These are phyloP conservation scores for Lactarius indigo DNA, from an alignment of 768 basidiomycete species.

Conservation along the genomic window DNA sequence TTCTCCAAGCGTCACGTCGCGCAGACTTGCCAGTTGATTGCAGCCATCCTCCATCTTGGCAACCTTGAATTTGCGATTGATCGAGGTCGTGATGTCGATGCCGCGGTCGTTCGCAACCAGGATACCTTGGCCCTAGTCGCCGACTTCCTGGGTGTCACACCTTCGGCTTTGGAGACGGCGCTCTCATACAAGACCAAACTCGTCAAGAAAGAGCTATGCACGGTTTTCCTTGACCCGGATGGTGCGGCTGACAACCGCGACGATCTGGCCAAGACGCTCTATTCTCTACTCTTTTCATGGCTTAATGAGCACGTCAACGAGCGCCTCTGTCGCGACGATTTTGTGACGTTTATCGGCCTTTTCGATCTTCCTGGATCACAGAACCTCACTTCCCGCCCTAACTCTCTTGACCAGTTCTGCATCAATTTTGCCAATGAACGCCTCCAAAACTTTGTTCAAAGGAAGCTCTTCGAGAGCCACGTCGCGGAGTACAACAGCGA, in stretches of 20 bases:
- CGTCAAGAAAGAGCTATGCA: constrained; percentile 95
- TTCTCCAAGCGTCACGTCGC: constrained; percentile 94
- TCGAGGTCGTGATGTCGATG: constrained; percentile 80
- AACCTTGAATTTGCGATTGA: constrained; percentile 92
- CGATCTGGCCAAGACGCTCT: constrained; percentile 89
- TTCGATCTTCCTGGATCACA: constrained; percentile 94
- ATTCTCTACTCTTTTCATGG: constrained; percentile 94
- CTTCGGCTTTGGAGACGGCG: constrained; percentile 67
- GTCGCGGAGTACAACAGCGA: constrained; percentile 81
- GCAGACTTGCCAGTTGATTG: constrained; percentile 90
- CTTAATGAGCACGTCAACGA: constrained; percentile 96
- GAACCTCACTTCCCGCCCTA: constrained; percentile 81
- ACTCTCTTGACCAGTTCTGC: constrained; percentile 95
- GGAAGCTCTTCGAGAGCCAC: constrained; percentile 74
- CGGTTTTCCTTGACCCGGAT: constrained; percentile 92
- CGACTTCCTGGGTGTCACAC: constrained; percentile 84
- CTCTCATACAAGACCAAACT: constrained; percentile 91
- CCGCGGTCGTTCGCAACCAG: constrained; percentile 84
- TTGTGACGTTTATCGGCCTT: constrained; percentile 85
- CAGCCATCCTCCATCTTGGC: constrained; percentile 94
- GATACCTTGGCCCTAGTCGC: constrained; percentile 81
- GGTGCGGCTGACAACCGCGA: constrained; percentile 91
- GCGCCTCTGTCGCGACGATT: constrained; percentile 91
- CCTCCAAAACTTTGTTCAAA: constrained; percentile 78
- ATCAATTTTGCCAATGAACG: constrained; percentile 97